Conservation (phyloP, 108 stramenopile species). For the Chaetoceros muelleri region DNA sequence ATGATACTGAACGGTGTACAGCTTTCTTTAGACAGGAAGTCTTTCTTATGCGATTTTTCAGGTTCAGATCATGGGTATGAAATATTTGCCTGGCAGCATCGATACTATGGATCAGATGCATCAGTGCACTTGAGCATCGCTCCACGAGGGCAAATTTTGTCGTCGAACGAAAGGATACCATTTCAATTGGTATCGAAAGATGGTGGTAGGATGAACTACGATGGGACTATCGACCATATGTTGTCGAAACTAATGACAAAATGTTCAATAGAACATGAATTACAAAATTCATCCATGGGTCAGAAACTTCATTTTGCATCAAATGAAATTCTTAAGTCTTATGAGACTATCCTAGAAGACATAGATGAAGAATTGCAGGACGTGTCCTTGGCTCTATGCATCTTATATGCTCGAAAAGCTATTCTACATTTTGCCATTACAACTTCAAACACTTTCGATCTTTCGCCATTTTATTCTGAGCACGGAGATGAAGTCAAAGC, state of each 20-base stretch:
- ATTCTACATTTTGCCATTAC: constrained; percentile 45
- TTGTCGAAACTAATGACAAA: not conserved
- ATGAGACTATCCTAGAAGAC: not conserved
- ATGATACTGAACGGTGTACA: constrained; percentile 14
- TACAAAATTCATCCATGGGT: not conserved
- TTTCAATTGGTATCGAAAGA: not conserved
- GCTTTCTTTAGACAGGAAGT: constrained; percentile 14
- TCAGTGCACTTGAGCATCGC: constrained; percentile 74
- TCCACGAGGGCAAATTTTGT: constrained; percentile 20
- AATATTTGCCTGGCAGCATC: constrained; percentile 80
- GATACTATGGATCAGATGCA: constrained; percentile 85
- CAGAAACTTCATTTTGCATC: not conserved
- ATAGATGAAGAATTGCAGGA: not conserved
- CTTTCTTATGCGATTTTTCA: constrained; percentile 73
- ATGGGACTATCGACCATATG: not conserved
- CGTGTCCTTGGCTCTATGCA: constrained; percentile 15
- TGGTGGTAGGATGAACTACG: not conserved
- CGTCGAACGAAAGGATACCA: constrained; percentile 1
- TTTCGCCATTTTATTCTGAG: constrained; percentile 16
- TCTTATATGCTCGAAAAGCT: constrained; percentile 53
- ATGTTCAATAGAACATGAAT: not conserved
- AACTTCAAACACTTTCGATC: constrained; percentile 37
- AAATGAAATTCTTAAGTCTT: not conserved
- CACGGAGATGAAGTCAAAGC: constrained; percentile 13
- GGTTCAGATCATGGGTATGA: constrained; percentile 86